Base-by-base conservation (phyloP, 2,329 filamentous ascomycete genomes). In the Aspergillus ibericus region DNA sequence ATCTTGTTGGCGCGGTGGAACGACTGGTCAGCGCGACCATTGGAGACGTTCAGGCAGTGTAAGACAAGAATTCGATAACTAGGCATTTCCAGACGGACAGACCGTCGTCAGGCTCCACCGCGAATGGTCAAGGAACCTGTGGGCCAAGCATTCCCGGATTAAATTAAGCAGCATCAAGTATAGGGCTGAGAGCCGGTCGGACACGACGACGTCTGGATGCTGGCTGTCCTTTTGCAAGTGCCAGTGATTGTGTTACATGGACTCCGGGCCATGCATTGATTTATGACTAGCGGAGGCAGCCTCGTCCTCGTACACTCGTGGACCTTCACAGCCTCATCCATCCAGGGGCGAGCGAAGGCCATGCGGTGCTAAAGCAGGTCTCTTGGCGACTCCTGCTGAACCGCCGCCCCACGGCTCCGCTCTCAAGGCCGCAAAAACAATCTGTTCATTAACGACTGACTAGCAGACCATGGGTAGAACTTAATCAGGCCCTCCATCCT, bases 371-470 rank as follows among this genome's bases (percentile, higher is more conserved):
- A 36, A 32, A 35, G 29, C 27, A 50, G n/a, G 27, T 25, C 29
- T 34, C 49, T 61, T 57, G 59, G 59, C 59, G 49, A 54, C 47
- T 59, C 53, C 46, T 59, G 47, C 38, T 59, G 40, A 59, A 59
- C 54, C 49, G 27, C 53, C 46, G 60, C 58, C 60, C 60, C 60
- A 62, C 60, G 53, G 51, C 54, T 54, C 53, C 57, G 56, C 52
- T 60, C 47, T 34, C 50, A 53, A 22, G 53, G 52, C 60, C 55
- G 50, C 52, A 29, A 55, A 36, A 52, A 50, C 56, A 48, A 55
- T 62, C 57, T 55, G 49, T 29, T 51, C 36, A 25, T 38, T 49
- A 48, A 38, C 44, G 48, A 58, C 29, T 35, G 48, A 58, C 29
- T 35, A 53, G 47, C 53, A 51, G 29, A 51, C 38, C 38, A 56